Base-by-base conservation (phyloP, 352 stramenopile genomes). In the Phytophthora kernoviae region DNA sequence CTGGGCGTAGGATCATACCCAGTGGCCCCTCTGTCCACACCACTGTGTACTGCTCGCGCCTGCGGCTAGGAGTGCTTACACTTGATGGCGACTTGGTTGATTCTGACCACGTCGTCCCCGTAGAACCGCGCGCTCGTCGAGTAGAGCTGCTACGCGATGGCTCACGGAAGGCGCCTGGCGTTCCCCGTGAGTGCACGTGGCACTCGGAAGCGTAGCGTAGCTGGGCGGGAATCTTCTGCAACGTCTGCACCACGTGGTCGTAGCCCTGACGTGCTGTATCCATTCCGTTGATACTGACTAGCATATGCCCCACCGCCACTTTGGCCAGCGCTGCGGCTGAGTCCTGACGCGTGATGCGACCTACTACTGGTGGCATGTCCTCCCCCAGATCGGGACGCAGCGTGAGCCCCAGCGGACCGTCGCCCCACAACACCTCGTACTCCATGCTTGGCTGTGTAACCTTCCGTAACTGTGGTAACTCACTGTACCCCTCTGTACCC, bases 231-330 rank as follows among this genome's bases (percentile, higher is more conserved):
- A 96, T 91, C 47, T 83, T 94, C 62, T 96, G 87, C 41, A 96
- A 72, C 63, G 86, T 84, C 51, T 88, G 67, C 6, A 96, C 87
- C 22, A 93, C 84, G 37, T 86, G 70, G 70, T 93, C 84, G 55
- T 96, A 96, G 32, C 87, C 87, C 54, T 91, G 81, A n/a, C 85
- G 84, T 17, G 87, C 83, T 22, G 87, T 96, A 65, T 94, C 84
- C 57, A 91, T 79, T 47, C 83, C 83, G 58, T 96, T 96, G 58
- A 96, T 93, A 70, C 81, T 92, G 61, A 96, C 87, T 37, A 96
- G 84, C 87, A 96, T 93, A 73, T 96, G 84, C 17, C 87, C 87
- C 41, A 93, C 82, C 0, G 79, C 80, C 27, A 96, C 87, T 12
- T 90, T 90, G 3, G 87, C 84, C 44, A 91, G 65, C 20, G 87